Conservation (phyloP, 768 basidiomycete species). For the Macrocybe gigantea region DNA sequence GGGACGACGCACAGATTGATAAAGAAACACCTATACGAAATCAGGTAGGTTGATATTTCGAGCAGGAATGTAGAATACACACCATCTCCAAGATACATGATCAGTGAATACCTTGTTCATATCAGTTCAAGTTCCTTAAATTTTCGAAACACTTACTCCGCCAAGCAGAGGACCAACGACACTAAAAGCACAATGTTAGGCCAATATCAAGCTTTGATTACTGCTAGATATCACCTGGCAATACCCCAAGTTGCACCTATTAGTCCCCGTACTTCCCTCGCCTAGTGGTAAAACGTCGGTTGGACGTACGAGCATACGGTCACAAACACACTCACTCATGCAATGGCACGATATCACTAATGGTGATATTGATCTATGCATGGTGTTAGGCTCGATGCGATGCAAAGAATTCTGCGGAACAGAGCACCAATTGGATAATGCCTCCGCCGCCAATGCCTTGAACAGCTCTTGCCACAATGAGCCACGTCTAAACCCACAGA, state of each 20-base stretch:
- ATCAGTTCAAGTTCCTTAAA: constrained; percentile 1
- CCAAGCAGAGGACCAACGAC: constrained; percentile 78
- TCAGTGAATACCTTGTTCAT: constrained; percentile 54
- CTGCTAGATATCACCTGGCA: constrained; percentile 26
- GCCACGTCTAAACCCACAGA: constrained; percentile 42
- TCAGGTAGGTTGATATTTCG: neutral
- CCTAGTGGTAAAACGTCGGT: constrained; percentile 22
- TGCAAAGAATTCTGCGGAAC: neutral
- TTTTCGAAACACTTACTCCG: constrained; percentile 45
- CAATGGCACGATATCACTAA: constrained; percentile 79
- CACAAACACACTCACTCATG: constrained; percentile 47
- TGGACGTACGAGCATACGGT: neutral
- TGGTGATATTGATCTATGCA: constrained; percentile 57
- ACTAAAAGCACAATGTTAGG: constrained; percentile 21
- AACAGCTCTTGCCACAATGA: constrained; percentile 70
- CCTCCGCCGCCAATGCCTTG: constrained; percentile 85
- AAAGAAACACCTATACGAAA: constrained; percentile 56
- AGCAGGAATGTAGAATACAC: constrained; percentile 9
- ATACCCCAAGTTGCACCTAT: constrained; percentile 80
- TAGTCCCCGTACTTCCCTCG: constrained; percentile 77
- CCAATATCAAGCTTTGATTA: neutral
- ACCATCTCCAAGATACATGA: constrained; percentile 80
- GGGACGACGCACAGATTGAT: constrained; percentile 56
- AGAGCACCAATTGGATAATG: constrained; percentile 58
- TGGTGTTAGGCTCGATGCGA: neutral